Conservation (phyloP, 2,329 filamentous ascomycete genomes). For the Hymenoscyphus fructigenus region DNA sequence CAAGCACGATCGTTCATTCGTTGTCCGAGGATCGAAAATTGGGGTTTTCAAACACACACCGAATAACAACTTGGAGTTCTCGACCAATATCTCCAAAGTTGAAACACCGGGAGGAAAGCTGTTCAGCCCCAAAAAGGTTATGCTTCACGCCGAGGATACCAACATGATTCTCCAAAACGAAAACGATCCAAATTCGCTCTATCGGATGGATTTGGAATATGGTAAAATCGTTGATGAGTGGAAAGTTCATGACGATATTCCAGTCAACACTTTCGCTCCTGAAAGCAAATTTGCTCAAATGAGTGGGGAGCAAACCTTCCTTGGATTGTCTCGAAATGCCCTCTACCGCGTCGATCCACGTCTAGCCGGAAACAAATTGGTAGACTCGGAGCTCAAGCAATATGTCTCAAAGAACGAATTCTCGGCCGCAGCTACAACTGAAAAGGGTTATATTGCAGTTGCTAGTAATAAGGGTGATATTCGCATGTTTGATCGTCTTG, state of each 20-base stretch:
- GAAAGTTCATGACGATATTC: slow-evolving; percentile 96
- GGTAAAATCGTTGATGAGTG: slow-evolving; percentile 98
- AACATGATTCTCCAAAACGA: slow-evolving; percentile 39
- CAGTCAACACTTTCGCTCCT: slow-evolving; percentile 86
- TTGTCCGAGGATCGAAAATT: slow-evolving; percentile 96
- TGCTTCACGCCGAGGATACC: slow-evolving; percentile 39
- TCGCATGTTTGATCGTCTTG: slow-evolving; percentile 91
- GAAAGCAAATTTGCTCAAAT: slow-evolving; percentile 99
- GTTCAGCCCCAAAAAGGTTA: slow-evolving; percentile 78
- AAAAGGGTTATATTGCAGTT: slow-evolving; percentile 94
- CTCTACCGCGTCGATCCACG: slow-evolving; percentile 93
- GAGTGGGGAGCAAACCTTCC: slow-evolving; percentile 91
- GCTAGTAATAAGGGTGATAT: slow-evolving; percentile 98
- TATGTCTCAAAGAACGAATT: slow-evolving; percentile 98
- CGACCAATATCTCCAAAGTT: slow-evolving; percentile 95
- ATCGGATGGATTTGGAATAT: slow-evolving; percentile 96
- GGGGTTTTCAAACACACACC: slow-evolving; percentile 96
- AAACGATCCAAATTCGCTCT: slow-evolving; percentile 83
- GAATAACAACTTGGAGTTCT: slow-evolving; percentile 91
- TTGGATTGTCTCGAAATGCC: slow-evolving; percentile 89
- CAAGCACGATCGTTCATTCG: slow-evolving; percentile 95
- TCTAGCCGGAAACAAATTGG: slow-evolving; percentile 84
- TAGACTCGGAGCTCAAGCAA: slow-evolving; percentile 90
- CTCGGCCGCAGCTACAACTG: slow-evolving; percentile 88
- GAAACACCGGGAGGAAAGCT: slow-evolving; percentile 82